Percentiles rank a stretch among this genome's conserved stretches.
Evolutionary conservation across 139 green algal genomes (phyloP).

Genomic region (Closterium sp.): DNA sequence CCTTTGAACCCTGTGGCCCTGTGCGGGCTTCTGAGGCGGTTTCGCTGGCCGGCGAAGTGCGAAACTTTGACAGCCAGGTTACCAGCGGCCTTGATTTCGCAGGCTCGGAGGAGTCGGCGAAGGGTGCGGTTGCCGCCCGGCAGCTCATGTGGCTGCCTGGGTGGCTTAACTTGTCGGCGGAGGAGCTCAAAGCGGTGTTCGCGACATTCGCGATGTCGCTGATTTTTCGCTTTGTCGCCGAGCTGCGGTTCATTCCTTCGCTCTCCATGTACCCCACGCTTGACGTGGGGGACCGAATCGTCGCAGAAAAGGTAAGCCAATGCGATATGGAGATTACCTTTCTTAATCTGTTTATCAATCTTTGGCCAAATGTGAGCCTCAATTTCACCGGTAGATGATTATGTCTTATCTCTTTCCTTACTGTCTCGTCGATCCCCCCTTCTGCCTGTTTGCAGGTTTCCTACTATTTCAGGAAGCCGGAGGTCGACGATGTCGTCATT

Average conservation of each 20-base stretch:
- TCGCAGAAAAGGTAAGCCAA: conserved; percentile 93
- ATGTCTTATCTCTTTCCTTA: neutral
- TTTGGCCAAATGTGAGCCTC: neutral
- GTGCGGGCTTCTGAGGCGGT: neutral
- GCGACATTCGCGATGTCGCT: conserved; percentile 83
- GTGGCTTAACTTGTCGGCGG: conserved; percentile 67
- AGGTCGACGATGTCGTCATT: conserved; percentile 85
- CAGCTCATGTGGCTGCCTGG: conserved; percentile 28
- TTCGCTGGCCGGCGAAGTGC: neutral
- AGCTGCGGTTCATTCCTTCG: conserved; percentile 96
- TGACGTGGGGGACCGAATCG: conserved; percentile 90
- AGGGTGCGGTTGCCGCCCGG: neutral
- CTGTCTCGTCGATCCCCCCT: neutral
- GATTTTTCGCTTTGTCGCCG: conserved; percentile 83
- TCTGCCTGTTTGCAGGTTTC: conserved; percentile 62
- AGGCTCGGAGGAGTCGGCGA: neutral
- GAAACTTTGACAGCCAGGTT: neutral
- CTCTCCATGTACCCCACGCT: conserved; percentile 97
- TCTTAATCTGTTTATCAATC: neutral
- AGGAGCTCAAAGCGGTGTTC: conserved; percentile 82
- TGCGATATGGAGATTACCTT: conserved; percentile 55
- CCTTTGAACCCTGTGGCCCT: neutral
- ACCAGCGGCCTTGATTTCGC: neutral
- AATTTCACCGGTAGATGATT: neutral
- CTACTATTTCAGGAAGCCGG: conserved; percentile 73